Evolutionary conservation across 106 monocot species (phyloP).

Genomic region (Apostasia ramifera): DNA sequence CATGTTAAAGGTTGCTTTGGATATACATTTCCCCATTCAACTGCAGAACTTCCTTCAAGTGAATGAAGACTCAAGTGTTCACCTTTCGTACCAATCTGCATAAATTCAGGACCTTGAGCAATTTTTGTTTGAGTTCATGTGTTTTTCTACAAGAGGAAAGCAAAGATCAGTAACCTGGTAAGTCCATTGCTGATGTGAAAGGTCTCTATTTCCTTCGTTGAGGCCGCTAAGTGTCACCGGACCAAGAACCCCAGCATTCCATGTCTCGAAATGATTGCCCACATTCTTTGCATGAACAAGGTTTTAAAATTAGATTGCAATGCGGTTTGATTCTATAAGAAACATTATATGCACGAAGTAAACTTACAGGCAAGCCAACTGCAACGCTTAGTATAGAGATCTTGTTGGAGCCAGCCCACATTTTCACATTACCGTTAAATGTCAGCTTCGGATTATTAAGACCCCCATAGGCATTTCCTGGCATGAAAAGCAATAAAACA

Average conservation of each 20-base stretch:
- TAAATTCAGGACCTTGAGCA: background rate
- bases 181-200: slow-evolving; percentile 81
- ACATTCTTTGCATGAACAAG: slow-evolving; percentile 25
- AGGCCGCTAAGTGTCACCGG: slow-evolving; percentile 57
- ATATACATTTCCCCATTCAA: slow-evolving; percentile 55
- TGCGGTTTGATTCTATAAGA: background rate
- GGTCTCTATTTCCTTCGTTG: slow-evolving; percentile 52
- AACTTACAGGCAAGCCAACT: slow-evolving; percentile 81
- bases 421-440: slow-evolving; percentile 56
- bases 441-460: slow-evolving; percentile 73
- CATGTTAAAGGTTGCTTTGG: slow-evolving; percentile 46
- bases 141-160: background rate
- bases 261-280: slow-evolving; percentile 59
- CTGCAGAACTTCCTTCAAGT: slow-evolving; percentile 44
- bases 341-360: background rate
- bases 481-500: background rate
- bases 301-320: too few species aligned
- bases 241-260: slow-evolving; percentile 73
- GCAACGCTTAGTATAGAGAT: slow-evolving; percentile 82
- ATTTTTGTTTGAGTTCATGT: background rate
- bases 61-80: slow-evolving; percentile 54
- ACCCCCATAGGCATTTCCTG: slow-evolving; percentile 81
- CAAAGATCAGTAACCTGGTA: slow-evolving; percentile 36
- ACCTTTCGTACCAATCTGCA: slow-evolving; percentile 65
- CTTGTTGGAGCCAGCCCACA: slow-evolving; percentile 87